Percentiles rank a stretch among this genome's conserved stretches.
Evolutionary conservation across 2,329 filamentous ascomycete genomes (phyloP).

Genomic region (Trichophyton mentagrophytes): DNA sequence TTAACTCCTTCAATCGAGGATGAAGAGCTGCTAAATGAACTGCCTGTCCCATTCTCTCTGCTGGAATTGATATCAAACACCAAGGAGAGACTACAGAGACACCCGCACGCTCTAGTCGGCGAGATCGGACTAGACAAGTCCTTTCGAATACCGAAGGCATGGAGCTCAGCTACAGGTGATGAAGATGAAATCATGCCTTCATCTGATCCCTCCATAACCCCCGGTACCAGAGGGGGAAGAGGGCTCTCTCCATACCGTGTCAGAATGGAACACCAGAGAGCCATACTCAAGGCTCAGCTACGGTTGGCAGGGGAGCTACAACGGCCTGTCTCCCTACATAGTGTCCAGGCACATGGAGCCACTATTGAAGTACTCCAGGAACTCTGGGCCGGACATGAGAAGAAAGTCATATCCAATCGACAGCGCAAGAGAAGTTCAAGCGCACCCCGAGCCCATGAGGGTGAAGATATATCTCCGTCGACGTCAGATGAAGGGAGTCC

Average conservation of each 20-base stretch:
- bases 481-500: conserved; percentile 11
- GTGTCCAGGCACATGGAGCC: conserved; percentile 49
- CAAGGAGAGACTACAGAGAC: conserved; percentile 34
- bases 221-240: conserved; percentile 48
- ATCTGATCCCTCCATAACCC: conserved; percentile 34
- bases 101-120: conserved; percentile 46
- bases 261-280: conserved; percentile 44
- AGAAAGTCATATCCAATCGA: conserved; percentile 36
- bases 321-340: conserved; percentile 48
- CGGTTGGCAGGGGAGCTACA: conserved; percentile 45
- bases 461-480: conserved; percentile 19
- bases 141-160: conserved; percentile 47
- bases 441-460: conserved; percentile 20
- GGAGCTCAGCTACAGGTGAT: conserved; percentile 23
- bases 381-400: conserved; percentile 48
- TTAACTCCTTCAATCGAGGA: conserved; percentile 40
- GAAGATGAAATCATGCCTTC: conserved; percentile 9
- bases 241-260: conserved; percentile 46
- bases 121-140: conserved; percentile 51
- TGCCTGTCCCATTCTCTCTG: conserved; percentile 44
- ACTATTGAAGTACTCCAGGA: conserved; percentile 44
- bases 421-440: conserved; percentile 29
- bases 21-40: conserved; percentile 33
- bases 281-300: conserved; percentile 45
- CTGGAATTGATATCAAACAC: conserved; percentile 41